Evolutionary conservation across 768 basidiomycete genomes (phyloP), one percentile per base, ranked within the genome.

Genomic region (Punctularia strigosozonata): DNA sequence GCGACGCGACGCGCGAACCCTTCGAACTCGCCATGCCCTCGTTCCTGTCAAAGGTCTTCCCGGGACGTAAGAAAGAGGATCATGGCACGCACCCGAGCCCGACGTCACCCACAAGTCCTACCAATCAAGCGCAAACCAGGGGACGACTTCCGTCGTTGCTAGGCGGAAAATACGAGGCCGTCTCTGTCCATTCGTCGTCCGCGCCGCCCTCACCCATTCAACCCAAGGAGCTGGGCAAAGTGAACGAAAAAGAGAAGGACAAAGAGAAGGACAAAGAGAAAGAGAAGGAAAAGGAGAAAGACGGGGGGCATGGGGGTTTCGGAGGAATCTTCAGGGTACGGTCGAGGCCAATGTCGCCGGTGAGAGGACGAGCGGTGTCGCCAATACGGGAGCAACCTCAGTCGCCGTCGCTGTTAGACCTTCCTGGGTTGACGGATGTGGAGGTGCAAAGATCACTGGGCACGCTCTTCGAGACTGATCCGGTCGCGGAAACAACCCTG

Each of bases 11-110:
- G n/a, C n/a, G n/a, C n/a, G n/a, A n/a, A n/a, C n/a, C 49, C 26
- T 33, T 25, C 36, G 43, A 42, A 25, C 36, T 46, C 50, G 49
- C 50, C 31, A 69, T 69, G 68, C 64, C 79, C 57, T 77, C 78
- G 45, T 82, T 85, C 65, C 58, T 85, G 52, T 74, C 77, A 58
- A 85, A 80, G 54, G 77, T 85, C 49, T 78, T 85, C 49, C 78
- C 84, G 50, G 76, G 76, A 60, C 73, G 81, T 59, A 83, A 74
- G 62, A 80, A 71, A 60, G 59, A 66, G 21, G 77, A 77, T 48
- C 73, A 71, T 31, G 43, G 68, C 67, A 49, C 62, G 66, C 23
- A 53, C 58, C 18, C 49, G n/a, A n/a, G n/a, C n/a, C n/a, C n/a
- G n/a, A n/a, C n/a, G n/a, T n/a, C n/a, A n/a, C n/a, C n/a, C n/a